Evolutionary conservation across 805 yeast genomes (phyloP).

Genomic region (Starmerella ratchasimensis): DNA sequence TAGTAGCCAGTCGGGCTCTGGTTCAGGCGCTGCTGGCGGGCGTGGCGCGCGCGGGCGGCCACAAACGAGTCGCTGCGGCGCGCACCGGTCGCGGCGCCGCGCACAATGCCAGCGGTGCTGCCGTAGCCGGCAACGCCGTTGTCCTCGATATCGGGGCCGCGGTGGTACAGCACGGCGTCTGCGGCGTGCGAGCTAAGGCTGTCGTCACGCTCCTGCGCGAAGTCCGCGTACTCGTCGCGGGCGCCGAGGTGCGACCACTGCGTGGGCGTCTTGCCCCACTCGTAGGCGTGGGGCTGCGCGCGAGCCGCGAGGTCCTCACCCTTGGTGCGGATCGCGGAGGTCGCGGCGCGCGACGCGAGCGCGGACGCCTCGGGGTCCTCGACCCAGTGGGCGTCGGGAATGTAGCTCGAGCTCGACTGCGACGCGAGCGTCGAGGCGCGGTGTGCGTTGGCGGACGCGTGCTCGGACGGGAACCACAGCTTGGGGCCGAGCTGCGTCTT

Average conservation of each 20-base stretch:
- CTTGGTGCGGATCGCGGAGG: slow-evolving; percentile 22
- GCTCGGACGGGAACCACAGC: slow-evolving; percentile 25
- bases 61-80: too few relatives aligned
- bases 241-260: slow-evolving; percentile 18
- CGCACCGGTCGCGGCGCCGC: background rate
- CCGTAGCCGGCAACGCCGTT: background rate
- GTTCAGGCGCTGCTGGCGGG: too few relatives aligned
- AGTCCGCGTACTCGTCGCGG: slow-evolving; percentile 7
- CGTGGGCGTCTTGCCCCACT: slow-evolving; percentile 19
- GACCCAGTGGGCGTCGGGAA: slow-evolving; percentile 13
- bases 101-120: background rate
- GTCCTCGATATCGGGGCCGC: too few relatives aligned
- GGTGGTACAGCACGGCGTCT: too few relatives aligned
- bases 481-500: slow-evolving; percentile 24
- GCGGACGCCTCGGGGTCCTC: slow-evolving; percentile 9
- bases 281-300: slow-evolving; percentile 27
- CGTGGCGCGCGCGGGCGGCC: too few relatives aligned
- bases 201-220: too few relatives aligned
- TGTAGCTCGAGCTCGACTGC: slow-evolving; percentile 22
- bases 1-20: too few relatives aligned
- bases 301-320: slow-evolving; percentile 26
- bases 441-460: slow-evolving; percentile 22
- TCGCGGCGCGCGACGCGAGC: slow-evolving; percentile 25
- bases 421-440: slow-evolving; percentile 28
- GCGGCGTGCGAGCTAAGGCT: too few relatives aligned